Evolutionary conservation across 2,329 filamentous ascomycete species (phyloP).

Genomic region (Cladosporium sp.): DNA sequence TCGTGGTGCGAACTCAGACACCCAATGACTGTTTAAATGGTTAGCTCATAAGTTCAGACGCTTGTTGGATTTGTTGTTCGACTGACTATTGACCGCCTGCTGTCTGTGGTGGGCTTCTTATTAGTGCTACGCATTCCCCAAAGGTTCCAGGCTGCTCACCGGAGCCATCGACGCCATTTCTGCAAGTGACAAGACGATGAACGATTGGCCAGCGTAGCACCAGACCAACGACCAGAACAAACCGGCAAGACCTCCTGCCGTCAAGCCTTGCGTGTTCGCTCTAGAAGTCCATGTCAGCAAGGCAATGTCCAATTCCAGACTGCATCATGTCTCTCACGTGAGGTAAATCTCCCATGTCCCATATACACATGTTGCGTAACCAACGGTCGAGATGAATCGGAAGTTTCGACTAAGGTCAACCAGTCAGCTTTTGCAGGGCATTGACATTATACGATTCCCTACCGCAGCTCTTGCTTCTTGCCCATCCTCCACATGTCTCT

Average conservation of each 20-base stretch:
- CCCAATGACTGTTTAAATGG: constrained; percentile 27
- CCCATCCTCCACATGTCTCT: constrained; percentile 47
- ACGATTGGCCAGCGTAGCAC: constrained; percentile 32
- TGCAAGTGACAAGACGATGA: constrained; percentile 37
- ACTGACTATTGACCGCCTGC: constrained; percentile 31
- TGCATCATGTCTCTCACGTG: background rate
- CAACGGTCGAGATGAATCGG: constrained; percentile 47
- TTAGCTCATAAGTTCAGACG: background rate
- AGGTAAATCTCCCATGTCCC: constrained; percentile 52
- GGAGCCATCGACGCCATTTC: constrained; percentile 39
- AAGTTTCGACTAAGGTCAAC: constrained; percentile 41
- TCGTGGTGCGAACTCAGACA: constrained; percentile 35
- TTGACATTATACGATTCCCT: background rate
- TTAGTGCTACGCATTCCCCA: background rate
- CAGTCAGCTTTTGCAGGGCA: background rate
- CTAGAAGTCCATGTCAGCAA: constrained; percentile 16
- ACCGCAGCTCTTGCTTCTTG: constrained; percentile 47
- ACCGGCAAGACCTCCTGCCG: constrained; percentile 32
- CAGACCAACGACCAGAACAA: constrained; percentile 35
- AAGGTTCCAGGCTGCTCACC: background rate
- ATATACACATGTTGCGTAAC: constrained; percentile 52
- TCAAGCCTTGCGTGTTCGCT: constrained; percentile 28
- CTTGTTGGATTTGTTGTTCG: background rate
- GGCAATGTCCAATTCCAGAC: background rate
- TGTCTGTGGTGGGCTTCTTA: background rate